Evolutionary conservation across 371 early-diverging fungal genomes (phyloP).

Genomic region (Basidiobolus meristosporus): DNA sequence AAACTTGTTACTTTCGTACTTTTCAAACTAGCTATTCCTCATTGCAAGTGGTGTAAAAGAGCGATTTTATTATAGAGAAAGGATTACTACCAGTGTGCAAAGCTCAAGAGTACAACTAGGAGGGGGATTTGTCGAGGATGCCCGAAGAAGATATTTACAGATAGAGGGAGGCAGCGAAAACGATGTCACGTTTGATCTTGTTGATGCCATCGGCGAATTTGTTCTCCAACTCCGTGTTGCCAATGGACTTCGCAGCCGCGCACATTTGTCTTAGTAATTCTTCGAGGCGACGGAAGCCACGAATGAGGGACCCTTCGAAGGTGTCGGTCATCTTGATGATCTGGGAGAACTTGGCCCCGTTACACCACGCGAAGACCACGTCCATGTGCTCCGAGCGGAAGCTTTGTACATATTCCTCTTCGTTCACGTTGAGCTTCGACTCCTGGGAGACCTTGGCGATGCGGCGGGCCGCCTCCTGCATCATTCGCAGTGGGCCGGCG

Average conservation of each 20-base stretch:
- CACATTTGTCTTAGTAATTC: conserved; percentile 93
- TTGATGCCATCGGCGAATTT: conserved; percentile 89
- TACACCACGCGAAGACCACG: conserved; percentile 90
- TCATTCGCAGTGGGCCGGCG: conserved; percentile 46
- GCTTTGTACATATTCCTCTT: conserved; percentile 58
- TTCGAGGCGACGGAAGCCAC: conserved; percentile 88
- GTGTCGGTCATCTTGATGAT: conserved; percentile 93
- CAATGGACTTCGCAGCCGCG: conserved; percentile 90
- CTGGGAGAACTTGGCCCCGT: conserved; percentile 85
- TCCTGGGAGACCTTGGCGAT: conserved; percentile 78
- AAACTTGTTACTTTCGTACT: no score
- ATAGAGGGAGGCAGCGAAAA: conserved; percentile 95
- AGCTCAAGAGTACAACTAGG: no score
- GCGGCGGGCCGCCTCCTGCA: conserved; percentile 76
- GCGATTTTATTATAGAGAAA: no score
- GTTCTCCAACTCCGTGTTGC: conserved; percentile 90
- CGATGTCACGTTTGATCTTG: conserved; percentile 96
- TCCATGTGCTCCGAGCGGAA: conserved; percentile 94
- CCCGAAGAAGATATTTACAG: no score
- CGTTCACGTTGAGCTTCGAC: conserved; percentile 66
- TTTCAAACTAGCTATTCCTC: no score
- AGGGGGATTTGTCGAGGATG: no score
- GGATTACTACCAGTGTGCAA: no score
- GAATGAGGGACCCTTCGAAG: conserved; percentile 96
- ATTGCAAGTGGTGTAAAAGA: no score